Evolutionary conservation across 257 asterid genomes (phyloP).

Genomic region (Solanum pinnatisectum): DNA sequence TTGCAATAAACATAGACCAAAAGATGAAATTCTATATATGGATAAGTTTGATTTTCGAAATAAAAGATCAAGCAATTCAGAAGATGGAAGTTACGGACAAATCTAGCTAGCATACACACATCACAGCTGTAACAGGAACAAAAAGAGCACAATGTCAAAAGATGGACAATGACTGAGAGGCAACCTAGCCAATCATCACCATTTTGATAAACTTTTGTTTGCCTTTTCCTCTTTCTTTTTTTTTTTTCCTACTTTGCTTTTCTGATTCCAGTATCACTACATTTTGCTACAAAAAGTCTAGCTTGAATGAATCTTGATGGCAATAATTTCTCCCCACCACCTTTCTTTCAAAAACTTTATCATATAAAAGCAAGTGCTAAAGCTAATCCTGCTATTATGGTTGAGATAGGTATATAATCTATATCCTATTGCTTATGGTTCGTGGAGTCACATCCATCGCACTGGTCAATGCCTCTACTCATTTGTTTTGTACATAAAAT

Average conservation of each 20-base stretch:
- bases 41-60: background rate
- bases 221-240: background rate
- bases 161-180: constrained; percentile 16
- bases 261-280: constrained; percentile 7
- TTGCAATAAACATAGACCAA: background rate
- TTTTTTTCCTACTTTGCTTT: background rate
- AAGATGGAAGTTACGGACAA: background rate
- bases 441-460: constrained; percentile 19
- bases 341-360: constrained; percentile 30
- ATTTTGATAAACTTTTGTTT: constrained; percentile 42
- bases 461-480: constrained; percentile 22
- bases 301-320: constrained; percentile 14
- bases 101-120: constrained; percentile 14
- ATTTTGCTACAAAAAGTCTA: constrained; percentile 12
- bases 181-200: constrained; percentile 41
- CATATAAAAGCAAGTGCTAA: constrained; percentile 14
- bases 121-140: constrained; percentile 31
- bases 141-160: constrained; percentile 20
- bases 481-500: background rate
- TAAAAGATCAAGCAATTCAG: background rate
- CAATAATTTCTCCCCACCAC: constrained; percentile 12
- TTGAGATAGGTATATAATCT: background rate
- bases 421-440: background rate
- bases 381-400: constrained; percentile 7
- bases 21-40: background rate